Conservation (phyloP, 2,329 filamentous ascomycete genomes). For the Phoma sp. region DNA sequence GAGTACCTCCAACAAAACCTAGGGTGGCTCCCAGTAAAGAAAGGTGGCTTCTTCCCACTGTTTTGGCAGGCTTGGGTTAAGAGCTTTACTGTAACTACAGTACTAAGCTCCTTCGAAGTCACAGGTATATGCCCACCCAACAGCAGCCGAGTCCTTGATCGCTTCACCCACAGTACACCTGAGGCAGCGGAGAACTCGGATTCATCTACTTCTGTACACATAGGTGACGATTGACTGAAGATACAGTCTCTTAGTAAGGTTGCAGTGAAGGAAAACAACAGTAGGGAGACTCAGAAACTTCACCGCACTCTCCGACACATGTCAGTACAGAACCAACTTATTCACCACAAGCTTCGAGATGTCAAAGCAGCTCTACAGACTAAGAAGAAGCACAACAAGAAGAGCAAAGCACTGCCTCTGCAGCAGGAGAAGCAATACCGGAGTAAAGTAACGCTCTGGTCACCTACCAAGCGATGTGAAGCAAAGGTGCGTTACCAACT, state of each 20-base stretch:
- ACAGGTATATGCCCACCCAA: neutral
- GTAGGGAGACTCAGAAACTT: neutral
- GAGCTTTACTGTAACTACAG: neutral
- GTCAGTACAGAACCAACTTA: neutral
- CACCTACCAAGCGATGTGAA: too few relatives aligned
- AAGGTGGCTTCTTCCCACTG: neutral
- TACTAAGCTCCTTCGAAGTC: neutral
- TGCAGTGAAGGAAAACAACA: neutral
- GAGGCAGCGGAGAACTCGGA: neutral
- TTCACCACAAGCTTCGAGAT: neutral
- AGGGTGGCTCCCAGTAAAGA: neutral
- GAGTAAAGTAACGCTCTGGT: too few relatives aligned
- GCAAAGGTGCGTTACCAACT: too few relatives aligned
- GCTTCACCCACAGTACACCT: neutral
- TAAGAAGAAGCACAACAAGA: neutral
- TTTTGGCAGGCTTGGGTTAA: neutral
- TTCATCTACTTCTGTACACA: neutral
- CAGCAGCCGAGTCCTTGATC: neutral
- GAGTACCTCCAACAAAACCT: neutral
- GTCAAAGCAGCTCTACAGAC: neutral
- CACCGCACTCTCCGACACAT: neutral
- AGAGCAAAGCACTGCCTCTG: neutral
- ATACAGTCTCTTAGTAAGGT: neutral
- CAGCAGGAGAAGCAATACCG: neutral
- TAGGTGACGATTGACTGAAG: too few relatives aligned